These are phyloP conservation scores for Pleurotus tuber-regium DNA, from an alignment of 768 basidiomycete species.

Conservation along the genomic window DNA sequence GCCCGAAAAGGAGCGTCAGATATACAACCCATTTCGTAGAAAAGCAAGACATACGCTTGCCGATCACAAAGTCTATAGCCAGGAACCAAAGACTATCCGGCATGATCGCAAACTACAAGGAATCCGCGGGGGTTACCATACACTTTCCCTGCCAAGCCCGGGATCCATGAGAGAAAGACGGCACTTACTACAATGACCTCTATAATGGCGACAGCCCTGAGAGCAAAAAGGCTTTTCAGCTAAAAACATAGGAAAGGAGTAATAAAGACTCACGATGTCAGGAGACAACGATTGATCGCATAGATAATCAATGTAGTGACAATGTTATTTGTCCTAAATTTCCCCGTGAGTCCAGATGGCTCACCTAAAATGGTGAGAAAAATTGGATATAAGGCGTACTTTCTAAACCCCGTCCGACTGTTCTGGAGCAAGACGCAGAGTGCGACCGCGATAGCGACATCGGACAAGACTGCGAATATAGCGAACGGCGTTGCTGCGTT, in stretches of 20 bases:
- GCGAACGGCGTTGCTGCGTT: slow-evolving; percentile 13
- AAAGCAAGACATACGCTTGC: slow-evolving; percentile 36
- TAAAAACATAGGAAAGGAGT: neutral
- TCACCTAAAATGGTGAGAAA: neutral
- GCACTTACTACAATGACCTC: slow-evolving; percentile 37
- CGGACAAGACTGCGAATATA: slow-evolving; percentile 12
- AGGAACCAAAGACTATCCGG: slow-evolving; percentile 37
- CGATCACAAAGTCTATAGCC: slow-evolving; percentile 43
- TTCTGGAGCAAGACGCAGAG: slow-evolving; percentile 13
- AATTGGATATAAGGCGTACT: neutral
- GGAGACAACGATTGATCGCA: slow-evolving; percentile 47
- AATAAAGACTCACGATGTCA: slow-evolving; percentile 39
- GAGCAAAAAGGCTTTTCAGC: neutral
- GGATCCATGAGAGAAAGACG: slow-evolving; percentile 13
- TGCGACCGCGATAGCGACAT: slow-evolving; percentile 11
- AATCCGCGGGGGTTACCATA: slow-evolving; percentile 22
- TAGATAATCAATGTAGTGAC: slow-evolving; percentile 44
- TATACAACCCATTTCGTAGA: neutral
- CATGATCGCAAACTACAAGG: slow-evolving; percentile 24
- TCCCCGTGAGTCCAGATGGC: neutral
- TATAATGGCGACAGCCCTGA: slow-evolving; percentile 32
- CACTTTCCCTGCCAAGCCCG: too few species aligned
- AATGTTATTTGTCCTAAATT: slow-evolving; percentile 36
- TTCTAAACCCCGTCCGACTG: slow-evolving; percentile 9
- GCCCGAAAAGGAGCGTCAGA: neutral